phyloP scores from a whole-genome alignment of 352 stramenopile genomes.

The Globisporangium canariense region DNA sequence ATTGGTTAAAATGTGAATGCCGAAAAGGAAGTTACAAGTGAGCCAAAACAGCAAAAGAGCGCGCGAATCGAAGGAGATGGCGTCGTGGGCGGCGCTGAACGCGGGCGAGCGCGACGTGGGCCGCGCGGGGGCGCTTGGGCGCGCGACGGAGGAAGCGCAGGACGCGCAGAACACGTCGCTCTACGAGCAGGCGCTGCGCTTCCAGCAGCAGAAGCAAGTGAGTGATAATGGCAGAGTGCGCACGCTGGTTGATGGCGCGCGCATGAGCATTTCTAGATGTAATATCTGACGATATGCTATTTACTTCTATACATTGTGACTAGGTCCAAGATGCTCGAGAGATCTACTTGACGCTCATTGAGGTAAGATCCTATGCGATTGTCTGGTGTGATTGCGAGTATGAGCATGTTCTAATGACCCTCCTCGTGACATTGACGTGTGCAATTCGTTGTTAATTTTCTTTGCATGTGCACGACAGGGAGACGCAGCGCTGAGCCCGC shows the following conservation, averaged over 20 bases:
- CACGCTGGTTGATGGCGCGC: background rate
- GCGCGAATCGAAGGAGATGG: slow-evolving; percentile 22
- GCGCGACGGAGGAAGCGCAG: slow-evolving; percentile 62
- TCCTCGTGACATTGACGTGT: background rate
- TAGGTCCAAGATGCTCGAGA: slow-evolving; percentile 28
- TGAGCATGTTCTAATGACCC: background rate
- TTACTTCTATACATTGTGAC: background rate
- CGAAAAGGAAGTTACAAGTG: background rate
- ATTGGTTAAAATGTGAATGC: background rate
- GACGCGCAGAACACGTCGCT: slow-evolving; percentile 54
- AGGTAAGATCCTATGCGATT: slow-evolving; percentile 8
- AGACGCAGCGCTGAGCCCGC: slow-evolving; percentile 28
- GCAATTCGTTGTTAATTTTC: background rate
- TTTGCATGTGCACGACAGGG: slow-evolving; percentile 6
- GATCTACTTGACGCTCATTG: slow-evolving; percentile 40
- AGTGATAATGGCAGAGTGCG: background rate
- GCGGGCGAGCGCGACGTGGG: slow-evolving; percentile 26
- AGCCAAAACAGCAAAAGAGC: slow-evolving; percentile 1
- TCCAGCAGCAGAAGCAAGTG: slow-evolving; percentile 56
- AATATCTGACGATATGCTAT: background rate
- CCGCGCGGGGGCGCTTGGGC: slow-evolving; percentile 16
- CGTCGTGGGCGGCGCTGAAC: slow-evolving; percentile 71
- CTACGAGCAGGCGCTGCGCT: slow-evolving; percentile 67
- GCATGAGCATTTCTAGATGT: background rate
- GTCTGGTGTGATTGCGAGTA: background rate